phyloP scores from a whole-genome alignment of 805 yeast species.

The Sugiyamaella chiloensis region DNA sequence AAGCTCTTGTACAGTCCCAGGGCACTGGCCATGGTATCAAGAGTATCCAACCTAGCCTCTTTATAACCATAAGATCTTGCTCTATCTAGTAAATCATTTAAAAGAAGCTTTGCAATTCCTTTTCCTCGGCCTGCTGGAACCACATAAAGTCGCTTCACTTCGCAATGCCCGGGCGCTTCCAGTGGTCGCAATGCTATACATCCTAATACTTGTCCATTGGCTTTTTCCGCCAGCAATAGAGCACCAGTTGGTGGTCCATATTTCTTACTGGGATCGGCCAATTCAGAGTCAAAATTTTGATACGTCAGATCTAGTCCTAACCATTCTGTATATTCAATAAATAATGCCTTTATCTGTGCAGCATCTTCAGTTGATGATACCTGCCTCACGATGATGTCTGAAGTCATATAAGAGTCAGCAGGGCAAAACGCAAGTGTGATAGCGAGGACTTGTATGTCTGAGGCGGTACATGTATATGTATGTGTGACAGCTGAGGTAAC shows the following conservation, averaged over 20 bases:
- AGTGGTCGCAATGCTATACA: conserved; percentile 1
- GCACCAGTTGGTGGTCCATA: conserved; percentile 1
- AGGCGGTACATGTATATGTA: too few species aligned
- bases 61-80: background rate
- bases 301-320: background rate
- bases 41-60: background rate
- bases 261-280: background rate
- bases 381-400: background rate
- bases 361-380: background rate
- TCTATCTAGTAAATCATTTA: background rate
- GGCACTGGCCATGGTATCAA: background rate
- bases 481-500: too few species aligned
- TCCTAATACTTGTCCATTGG: background rate
- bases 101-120: background rate
- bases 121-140: conserved; percentile 1
- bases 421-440: too few species aligned
- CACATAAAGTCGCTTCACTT: background rate
- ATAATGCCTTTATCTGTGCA: background rate
- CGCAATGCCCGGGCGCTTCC: background rate
- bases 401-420: background rate
- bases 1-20: background rate
- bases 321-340: conserved; percentile 2
- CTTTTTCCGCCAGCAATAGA: background rate
- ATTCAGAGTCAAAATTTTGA: background rate
- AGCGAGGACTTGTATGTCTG: too few species aligned